Evolutionary conservation across 2,329 filamentous ascomycete genomes (phyloP), one percentile per base, ranked within the genome.

Genomic region (Atkinsonella texensis): DNA sequence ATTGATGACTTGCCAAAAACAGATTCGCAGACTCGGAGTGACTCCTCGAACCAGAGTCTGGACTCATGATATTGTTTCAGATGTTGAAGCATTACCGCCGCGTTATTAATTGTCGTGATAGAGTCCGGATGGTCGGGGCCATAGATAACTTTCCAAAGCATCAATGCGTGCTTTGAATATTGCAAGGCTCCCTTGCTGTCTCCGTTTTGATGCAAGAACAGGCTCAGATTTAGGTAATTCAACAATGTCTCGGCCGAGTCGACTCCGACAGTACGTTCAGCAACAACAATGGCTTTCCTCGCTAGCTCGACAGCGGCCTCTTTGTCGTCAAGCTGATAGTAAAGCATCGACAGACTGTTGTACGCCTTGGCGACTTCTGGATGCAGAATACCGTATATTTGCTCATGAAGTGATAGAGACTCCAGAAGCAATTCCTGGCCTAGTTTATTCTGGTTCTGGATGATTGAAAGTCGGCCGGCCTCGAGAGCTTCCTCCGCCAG

Each of bases 81-180:
- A 52, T 89, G 84, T 70, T 98, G 93, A 53, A 98, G 81, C 93
- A 98, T 98, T 54, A 98, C 93, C 8, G 93, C 93, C 18, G 89
- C 91, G 63, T 98, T 98, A 79, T 97, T 98, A 70, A 97, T 85
- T 15, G 93, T 97, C 9, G 94, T 98, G 70, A 98, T 96, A 9
- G 89, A 95, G 70, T 98, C 93, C 3, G 93, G 93, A 70, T 98
- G 93, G 61, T 89, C 86, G 32, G 85, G 75, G 33, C 93, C 93
- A 65, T 96, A 98, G 61, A 97, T 91, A 61, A 97, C 80, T 74
- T 95, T 96, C 91, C 91, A 97, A 56, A 98, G 76, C 65, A 93
- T 84, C 58, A 98, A 79, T 7, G 93, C 93, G 66, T 98, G 93
- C 66, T 87, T 88, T 57, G 94, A 85, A 65, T 95, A 96, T 12